phyloP scores from a whole-genome alignment of 306 rosid species.

The Cucumis hystrix region DNA sequence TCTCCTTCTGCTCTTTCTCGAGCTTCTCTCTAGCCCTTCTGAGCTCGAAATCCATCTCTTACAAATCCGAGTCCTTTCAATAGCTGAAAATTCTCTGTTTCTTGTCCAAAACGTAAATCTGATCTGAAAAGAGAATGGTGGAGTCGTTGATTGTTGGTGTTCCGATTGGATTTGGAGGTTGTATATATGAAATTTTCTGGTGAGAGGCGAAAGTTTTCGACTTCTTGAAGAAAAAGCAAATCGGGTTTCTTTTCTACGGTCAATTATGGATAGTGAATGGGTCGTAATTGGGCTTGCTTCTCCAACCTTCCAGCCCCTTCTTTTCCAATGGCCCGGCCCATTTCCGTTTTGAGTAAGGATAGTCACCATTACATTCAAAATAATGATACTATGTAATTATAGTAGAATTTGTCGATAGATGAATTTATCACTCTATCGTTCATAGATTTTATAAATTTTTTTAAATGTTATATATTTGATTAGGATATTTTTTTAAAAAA shows the following conservation, averaged over 20 bases:
- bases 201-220: background rate
- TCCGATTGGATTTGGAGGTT: background rate
- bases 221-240: background rate
- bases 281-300: background rate
- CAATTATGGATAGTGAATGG: background rate
- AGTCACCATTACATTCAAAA: too few species aligned
- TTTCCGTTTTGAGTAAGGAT: background rate
- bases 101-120: background rate
- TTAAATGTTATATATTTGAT: too few species aligned
- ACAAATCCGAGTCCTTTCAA: background rate
- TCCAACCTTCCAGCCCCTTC: background rate
- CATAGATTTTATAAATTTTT: too few species aligned
- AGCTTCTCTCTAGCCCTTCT: conserved; percentile 87
- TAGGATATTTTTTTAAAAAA: too few species aligned
- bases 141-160: background rate
- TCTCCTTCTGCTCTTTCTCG: conserved; percentile 74
- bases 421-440: too few species aligned
- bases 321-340: background rate
- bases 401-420: too few species aligned
- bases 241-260: background rate
- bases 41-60: conserved; percentile 77
- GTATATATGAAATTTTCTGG: background rate
- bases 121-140: background rate
- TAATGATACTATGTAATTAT: too few species aligned
- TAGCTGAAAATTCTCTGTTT: background rate